Evolutionary conservation across 768 basidiomycete genomes (phyloP), one percentile per base, ranked within the genome.

Genomic region (Tulasnella sp.): DNA sequence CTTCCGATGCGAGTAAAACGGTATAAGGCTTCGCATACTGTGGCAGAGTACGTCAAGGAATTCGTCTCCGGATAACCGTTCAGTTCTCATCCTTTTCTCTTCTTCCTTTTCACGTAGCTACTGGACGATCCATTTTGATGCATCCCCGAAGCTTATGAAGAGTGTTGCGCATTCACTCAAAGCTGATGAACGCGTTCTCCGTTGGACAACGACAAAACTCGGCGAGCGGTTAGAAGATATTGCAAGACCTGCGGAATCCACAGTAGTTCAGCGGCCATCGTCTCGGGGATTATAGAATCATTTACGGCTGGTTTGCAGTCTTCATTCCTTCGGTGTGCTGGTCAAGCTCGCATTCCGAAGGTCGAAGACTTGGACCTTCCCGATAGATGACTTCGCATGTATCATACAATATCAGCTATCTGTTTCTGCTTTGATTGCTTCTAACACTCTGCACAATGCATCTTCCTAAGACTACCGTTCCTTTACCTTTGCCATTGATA

Each of bases 41-140:
- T 86, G 29, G 93, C 89, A 84, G 93, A 95, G 93, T 94, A 77
- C 79, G 93, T 90, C 2, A 11, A 47, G 16, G 40, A 29, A 19
- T 72, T 17, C 26, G 8, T 41, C 71, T 67, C 29, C 40, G 16
- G 52, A 64, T 39, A 29, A 42, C 14, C 8, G 16, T n/a, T 19
- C 37, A 22, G 22, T 37, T 39, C 37, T 67, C 22, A 42, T 19
- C 7, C 41, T 36, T 14, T 4, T 71, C 59, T 75, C 32, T 79
- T 72, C 44, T 6, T 5, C 40, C 12, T 39, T 17, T 68, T 29
- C 63, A 22, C 76, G 17, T 68, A 95, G 94, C 76, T 94, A 94
- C 79, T 95, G 92, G 92, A 89, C 90, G 4, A 86, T 96, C 83
- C 86, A 92, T 78, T 96, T 95, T 79, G 94, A 96, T 82, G 87